A percentile compares a stretch with the other conserved stretches of the same genome.
These are phyloP conservation scores for Fusarium foetens DNA, from an alignment of 2,329 filamentous ascomycete genomes.

Conservation along the genomic window DNA sequence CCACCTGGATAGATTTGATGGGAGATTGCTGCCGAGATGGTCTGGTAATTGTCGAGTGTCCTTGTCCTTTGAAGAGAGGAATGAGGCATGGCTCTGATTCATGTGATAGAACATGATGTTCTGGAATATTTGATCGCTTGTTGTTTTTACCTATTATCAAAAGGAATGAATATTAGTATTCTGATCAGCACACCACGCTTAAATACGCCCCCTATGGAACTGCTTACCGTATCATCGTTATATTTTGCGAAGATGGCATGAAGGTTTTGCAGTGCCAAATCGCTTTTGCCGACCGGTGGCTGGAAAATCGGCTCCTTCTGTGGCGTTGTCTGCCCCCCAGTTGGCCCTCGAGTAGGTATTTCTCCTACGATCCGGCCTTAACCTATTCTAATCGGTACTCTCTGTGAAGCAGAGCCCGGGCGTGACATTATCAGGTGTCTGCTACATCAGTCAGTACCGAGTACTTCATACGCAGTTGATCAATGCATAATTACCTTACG, in stretches of 20 bases:
- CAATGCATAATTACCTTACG: background rate
- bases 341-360: background rate
- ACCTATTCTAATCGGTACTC: background rate
- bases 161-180: background rate
- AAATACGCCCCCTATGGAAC: too few species aligned
- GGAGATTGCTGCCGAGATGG: background rate
- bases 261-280: background rate
- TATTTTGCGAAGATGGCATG: background rate
- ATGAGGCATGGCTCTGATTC: background rate
- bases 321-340: background rate
- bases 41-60: background rate
- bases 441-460: background rate
- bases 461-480: background rate
- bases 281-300: background rate
- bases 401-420: background rate
- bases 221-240: background rate
- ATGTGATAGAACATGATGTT: background rate
- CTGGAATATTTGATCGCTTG: background rate
- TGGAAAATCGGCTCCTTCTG: background rate
- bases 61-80: background rate
- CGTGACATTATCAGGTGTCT: background rate
- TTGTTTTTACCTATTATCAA: background rate
- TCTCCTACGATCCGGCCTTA: background rate
- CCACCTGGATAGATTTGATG: background rate
- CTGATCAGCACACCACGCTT: too few species aligned